Conservation (phyloP, 208 protist genomes). For the Balamuthia mandrillaris region DNA sequence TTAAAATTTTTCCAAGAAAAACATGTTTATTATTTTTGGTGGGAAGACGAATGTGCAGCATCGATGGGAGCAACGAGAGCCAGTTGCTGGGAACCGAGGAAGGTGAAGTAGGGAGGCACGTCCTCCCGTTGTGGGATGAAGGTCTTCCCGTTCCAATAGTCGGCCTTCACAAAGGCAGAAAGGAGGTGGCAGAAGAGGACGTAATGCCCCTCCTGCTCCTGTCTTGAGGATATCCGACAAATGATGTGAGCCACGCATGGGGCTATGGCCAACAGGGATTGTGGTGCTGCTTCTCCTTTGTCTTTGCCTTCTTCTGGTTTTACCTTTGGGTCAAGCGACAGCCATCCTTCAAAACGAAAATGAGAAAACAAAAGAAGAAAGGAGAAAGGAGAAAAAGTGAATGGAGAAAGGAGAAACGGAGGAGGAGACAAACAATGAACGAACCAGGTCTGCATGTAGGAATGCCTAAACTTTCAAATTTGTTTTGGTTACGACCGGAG, state of each 20-base stretch:
- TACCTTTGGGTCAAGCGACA: neutral
- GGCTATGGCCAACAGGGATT: neutral
- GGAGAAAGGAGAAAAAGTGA: neutral
- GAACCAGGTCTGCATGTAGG: conserved; percentile 2
- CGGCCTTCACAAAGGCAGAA: neutral
- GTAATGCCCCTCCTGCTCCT: conserved; percentile 18
- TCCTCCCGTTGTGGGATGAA: conserved; percentile 2
- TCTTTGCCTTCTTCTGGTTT: neutral
- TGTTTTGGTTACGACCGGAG: conserved; percentile 16
- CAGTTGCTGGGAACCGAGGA: conserved; percentile 12
- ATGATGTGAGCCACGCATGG: conserved; percentile 16
- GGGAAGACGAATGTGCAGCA: too few species aligned
- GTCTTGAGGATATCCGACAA: neutral
- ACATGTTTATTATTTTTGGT: too few species aligned
- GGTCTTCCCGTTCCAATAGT: conserved; percentile 27
- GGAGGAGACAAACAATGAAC: neutral
- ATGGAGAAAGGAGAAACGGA: neutral
- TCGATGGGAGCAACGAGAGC: too few species aligned
- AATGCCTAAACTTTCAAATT: conserved; percentile 29
- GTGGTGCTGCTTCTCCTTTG: neutral
- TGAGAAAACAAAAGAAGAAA: neutral
- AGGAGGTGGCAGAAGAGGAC: neutral
- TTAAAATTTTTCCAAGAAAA: too few species aligned
- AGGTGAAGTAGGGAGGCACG: conserved; percentile 38
- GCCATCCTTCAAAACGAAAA: neutral